A percentile compares a stretch with the other conserved stretches of the same genome.
phyloP scores from a whole-genome alignment of 2,329 filamentous ascomycete species.

The Botrytis paeoniae region DNA sequence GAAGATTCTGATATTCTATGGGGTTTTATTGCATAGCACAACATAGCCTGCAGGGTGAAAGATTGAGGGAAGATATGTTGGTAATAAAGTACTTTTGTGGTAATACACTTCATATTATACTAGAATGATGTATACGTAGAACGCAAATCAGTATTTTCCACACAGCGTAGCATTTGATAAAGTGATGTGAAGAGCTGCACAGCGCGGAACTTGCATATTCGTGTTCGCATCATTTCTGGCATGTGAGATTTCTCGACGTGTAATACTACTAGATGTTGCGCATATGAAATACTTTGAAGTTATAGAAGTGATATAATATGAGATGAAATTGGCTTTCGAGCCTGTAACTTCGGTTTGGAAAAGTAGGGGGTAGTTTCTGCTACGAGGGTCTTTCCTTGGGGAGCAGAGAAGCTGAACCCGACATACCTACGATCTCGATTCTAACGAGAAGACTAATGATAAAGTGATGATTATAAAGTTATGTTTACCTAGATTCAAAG shows the following conservation, averaged over 20 bases:
- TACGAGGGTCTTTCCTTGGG: no score
- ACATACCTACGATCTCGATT: no score
- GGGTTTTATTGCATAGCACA: background rate
- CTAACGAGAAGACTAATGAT: no score
- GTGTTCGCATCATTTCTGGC: background rate
- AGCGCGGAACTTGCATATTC: background rate
- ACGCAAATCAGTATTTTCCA: background rate
- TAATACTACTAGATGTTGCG: background rate
- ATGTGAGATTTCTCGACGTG: background rate
- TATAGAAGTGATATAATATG: background rate
- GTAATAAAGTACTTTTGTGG: background rate
- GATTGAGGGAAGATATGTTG: background rate
- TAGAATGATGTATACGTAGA: background rate
- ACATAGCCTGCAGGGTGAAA: background rate
- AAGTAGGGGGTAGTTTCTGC: no score
- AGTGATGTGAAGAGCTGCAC: background rate
- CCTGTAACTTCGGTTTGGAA: background rate
- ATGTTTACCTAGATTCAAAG: no score
- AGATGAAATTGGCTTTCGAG: background rate
- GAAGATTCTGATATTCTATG: background rate
- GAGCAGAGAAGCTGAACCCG: no score
- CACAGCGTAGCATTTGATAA: background rate
- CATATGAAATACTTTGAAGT: background rate
- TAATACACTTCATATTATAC: background rate
- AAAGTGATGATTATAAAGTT: no score